Evolutionary conservation across 163 green algal genomes (phyloP).

Genomic region (Chlorella variabilis): DNA sequence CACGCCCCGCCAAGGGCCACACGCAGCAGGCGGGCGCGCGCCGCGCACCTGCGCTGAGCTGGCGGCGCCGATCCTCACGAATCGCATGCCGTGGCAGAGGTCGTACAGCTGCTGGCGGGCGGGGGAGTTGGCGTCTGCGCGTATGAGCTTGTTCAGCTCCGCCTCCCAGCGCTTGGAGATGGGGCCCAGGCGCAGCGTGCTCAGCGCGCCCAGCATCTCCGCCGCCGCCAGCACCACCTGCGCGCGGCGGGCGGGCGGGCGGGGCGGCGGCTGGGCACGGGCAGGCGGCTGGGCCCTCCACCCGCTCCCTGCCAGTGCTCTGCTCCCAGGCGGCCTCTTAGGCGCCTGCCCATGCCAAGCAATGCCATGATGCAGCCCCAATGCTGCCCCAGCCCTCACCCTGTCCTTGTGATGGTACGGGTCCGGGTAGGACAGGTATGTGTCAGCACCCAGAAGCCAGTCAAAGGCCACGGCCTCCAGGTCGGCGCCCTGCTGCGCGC

Average conservation of each 20-base stretch:
- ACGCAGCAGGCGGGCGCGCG: too few species aligned
- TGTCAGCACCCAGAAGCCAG: constrained; percentile 63
- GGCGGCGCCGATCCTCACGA: constrained; percentile 57
- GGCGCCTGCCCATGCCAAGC: too few species aligned
- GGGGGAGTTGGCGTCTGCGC: constrained; percentile 55
- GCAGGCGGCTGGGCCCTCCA: too few species aligned
- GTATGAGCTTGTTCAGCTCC: constrained; percentile 59
- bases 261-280: too few species aligned
- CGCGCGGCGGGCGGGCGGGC: too few species aligned
- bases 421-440: constrained; percentile 54
- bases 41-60: constrained; percentile 49
- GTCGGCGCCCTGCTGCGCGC: constrained; percentile 31
- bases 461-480: constrained; percentile 69
- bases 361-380: too few species aligned
- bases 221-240: constrained; percentile 28
- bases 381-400: too few species aligned
- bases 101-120: constrained; percentile 62
- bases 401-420: constrained; percentile 44
- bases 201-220: constrained; percentile 61
- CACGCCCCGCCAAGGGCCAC: too few species aligned
- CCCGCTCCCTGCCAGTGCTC: too few species aligned
- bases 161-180: constrained; percentile 56
- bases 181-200: constrained; percentile 45
- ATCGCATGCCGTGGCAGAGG: constrained; percentile 67
- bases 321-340: too few species aligned